These are phyloP conservation scores for Cicer bijugum DNA, from an alignment of 306 rosid species.

Conservation along the genomic window DNA sequence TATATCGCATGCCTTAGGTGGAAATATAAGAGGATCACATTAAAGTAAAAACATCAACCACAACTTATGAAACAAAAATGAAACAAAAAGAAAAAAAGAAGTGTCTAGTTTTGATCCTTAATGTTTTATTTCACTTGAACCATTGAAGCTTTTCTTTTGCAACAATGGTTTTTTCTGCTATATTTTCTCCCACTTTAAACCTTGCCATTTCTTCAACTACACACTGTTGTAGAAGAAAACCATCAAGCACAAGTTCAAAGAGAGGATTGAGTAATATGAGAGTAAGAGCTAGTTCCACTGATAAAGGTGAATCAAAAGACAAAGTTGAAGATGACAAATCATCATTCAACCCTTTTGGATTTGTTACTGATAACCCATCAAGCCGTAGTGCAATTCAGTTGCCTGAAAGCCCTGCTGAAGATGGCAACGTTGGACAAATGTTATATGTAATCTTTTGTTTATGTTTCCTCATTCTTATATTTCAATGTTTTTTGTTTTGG, in stretches of 20 bases:
- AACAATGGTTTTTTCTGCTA: conserved; percentile 19
- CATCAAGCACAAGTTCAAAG: not conserved
- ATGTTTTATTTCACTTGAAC: conserved; percentile 24
- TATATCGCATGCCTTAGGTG: conserved; percentile 27
- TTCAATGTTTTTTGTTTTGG: not conserved
- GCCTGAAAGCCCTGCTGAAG: conserved; percentile 82
- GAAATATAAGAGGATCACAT: conserved; percentile 47
- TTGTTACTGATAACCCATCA: conserved; percentile 91
- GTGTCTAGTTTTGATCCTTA: conserved; percentile 38
- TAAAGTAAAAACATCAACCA: conserved; percentile 40
- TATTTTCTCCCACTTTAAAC: conserved; percentile 57
- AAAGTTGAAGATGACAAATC: conserved; percentile 45
- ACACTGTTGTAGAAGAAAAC: conserved; percentile 37
- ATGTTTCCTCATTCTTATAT: not conserved
- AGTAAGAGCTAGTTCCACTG: conserved; percentile 63
- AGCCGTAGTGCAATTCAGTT: conserved; percentile 92
- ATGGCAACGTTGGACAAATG: conserved; percentile 97
- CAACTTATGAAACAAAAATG: conserved; percentile 32
- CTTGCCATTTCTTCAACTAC: conserved; percentile 43
- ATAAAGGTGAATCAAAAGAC: conserved; percentile 49
- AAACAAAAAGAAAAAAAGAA: not conserved
- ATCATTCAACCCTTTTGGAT: conserved; percentile 88
- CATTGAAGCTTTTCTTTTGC: conserved; percentile 20
- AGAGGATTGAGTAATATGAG: conserved; percentile 6
- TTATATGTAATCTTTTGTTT: conserved; percentile 58